phyloP scores from a whole-genome alignment of 1,284 basidiomycete species.

The Microbotryomycetes sp. region DNA sequence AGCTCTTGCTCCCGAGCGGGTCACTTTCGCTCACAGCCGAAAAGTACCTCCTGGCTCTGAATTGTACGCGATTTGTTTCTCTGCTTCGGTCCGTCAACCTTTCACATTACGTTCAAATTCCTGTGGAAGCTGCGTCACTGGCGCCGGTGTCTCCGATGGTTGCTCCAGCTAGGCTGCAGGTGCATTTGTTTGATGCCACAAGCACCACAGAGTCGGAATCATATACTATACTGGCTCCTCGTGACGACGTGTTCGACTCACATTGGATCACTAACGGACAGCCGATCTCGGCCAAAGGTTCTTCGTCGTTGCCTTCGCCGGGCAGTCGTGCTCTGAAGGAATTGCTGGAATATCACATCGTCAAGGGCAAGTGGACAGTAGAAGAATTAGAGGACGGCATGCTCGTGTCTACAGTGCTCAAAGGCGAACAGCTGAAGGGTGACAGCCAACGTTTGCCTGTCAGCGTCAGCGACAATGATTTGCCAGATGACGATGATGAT shows the following conservation, averaged over 20 bases:
- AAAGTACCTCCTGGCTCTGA: conserved; percentile 80
- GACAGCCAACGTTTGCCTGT: conserved; percentile 66
- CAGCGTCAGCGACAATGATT: conserved; percentile 46
- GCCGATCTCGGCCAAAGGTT: neutral
- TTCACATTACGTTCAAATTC: conserved; percentile 67
- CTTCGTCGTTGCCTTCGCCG: conserved; percentile 52
- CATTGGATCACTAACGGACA: neutral
- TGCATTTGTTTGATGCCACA: neutral
- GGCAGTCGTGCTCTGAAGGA: conserved; percentile 61
- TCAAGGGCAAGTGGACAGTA: conserved; percentile 64
- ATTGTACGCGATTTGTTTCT: conserved; percentile 84
- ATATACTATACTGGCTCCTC: conserved; percentile 61
- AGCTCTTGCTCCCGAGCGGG: conserved; percentile 68
- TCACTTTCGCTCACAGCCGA: conserved; percentile 79
- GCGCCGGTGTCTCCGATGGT: conserved; percentile 57
- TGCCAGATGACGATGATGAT: conserved; percentile 1
- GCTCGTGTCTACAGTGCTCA: conserved; percentile 69
- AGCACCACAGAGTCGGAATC: conserved; percentile 15
- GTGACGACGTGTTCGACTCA: conserved; percentile 65
- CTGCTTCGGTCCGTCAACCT: conserved; percentile 75
- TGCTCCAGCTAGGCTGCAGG: neutral
- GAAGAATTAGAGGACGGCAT: conserved; percentile 63
- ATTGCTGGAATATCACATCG: conserved; percentile 70
- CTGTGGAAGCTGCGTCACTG: conserved; percentile 37
- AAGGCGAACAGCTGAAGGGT: conserved; percentile 58